Evolutionary conservation across 805 yeast species (phyloP).

Genomic region (Kuraishia borneana): DNA sequence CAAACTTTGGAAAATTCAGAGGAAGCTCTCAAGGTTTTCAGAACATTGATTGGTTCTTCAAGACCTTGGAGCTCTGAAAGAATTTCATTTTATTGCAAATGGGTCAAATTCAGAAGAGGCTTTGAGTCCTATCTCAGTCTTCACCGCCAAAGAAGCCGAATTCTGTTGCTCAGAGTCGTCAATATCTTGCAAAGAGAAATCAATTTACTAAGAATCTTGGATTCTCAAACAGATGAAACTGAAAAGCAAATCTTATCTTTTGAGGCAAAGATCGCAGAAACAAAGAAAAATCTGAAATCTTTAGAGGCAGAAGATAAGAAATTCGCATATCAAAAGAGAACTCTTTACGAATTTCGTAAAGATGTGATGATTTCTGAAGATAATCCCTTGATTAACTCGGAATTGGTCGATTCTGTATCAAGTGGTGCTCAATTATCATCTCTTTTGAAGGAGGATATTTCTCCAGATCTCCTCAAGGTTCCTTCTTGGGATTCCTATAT

Average conservation of each 20-base stretch:
- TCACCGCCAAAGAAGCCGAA: neutral
- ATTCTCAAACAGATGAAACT: neutral
- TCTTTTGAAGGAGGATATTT: neutral
- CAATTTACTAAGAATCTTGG: neutral
- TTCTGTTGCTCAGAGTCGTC: neutral
- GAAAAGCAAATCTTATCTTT: neutral
- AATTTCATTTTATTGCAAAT: neutral
- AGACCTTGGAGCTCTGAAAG: neutral
- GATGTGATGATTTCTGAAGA: neutral
- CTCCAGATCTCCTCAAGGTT: neutral
- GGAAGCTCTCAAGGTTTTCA: neutral
- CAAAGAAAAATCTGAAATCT: neutral
- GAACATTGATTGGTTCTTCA: neutral
- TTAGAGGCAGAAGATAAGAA: neutral
- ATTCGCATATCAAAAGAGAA: neutral
- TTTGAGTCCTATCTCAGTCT: neutral
- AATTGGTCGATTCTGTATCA: neutral
- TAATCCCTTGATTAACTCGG: neutral
- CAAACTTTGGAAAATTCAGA: neutral
- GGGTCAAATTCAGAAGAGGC: neutral
- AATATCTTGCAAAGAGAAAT: conserved; percentile 1
- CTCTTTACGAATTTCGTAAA: neutral
- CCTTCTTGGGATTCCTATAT: neutral
- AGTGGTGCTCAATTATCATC: neutral
- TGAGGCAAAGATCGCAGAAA: neutral